Conservation (phyloP, 2,329 filamentous ascomycete genomes). For the Ascochyta clinopodiicola region DNA sequence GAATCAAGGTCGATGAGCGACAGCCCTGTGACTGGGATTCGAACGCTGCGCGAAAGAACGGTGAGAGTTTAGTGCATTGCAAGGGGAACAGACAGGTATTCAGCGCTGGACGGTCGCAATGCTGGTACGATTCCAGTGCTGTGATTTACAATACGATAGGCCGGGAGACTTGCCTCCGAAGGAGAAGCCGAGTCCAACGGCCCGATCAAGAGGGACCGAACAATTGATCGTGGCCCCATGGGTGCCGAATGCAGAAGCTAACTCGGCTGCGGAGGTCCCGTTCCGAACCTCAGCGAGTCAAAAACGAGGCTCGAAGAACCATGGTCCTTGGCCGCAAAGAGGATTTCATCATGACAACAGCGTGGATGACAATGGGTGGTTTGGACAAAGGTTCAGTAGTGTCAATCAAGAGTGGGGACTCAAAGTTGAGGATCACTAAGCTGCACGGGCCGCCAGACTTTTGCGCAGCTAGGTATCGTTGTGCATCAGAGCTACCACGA, state of each 20-base stretch:
- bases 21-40: neutral
- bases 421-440: neutral
- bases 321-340: neutral
- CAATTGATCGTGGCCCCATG: neutral
- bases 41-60: neutral
- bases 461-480: neutral
- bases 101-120: too few relatives aligned
- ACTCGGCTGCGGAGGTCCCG: neutral
- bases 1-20: neutral
- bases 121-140: neutral
- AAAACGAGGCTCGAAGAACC: neutral
- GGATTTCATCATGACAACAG: too few relatives aligned
- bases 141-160: neutral
- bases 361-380: too few relatives aligned
- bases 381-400: neutral
- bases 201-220: slow-evolving; percentile 5
- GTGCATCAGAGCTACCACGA: neutral
- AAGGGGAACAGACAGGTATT: neutral
- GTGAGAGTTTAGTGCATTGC: neutral
- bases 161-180: neutral
- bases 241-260: neutral
- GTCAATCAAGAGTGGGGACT: neutral
- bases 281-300: neutral
- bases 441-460: neutral
- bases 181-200: slow-evolving; percentile 8